phyloP scores from a whole-genome alignment of 1,284 basidiomycete genomes.

The Neotropicomus parvogracilis region DNA sequence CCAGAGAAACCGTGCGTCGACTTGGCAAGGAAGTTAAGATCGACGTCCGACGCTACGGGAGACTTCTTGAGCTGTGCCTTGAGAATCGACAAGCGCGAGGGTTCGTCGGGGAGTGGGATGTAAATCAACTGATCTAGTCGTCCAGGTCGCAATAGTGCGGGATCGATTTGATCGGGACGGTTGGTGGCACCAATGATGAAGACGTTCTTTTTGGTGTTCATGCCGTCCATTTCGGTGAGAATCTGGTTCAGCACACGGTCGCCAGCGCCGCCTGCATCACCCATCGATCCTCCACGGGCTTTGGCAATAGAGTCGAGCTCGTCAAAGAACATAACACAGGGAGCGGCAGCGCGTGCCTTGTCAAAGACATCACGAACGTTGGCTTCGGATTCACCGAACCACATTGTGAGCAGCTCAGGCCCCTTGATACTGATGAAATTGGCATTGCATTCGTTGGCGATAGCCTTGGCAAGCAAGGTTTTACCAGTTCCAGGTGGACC shows the following conservation, averaged over 20 bases:
- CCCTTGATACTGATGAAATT: constrained; percentile 98
- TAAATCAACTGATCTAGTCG: constrained; percentile 96
- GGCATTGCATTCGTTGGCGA: constrained; percentile 99
- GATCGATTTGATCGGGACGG: constrained; percentile 98
- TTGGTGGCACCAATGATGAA: constrained; percentile 99
- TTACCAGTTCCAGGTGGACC: constrained; percentile 97
- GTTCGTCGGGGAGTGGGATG: constrained; percentile 92
- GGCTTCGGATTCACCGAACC: constrained; percentile 99
- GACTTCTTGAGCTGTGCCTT: constrained; percentile 91
- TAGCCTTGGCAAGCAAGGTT: constrained; percentile 93
- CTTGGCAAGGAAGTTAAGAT: constrained; percentile 87
- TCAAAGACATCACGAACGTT: constrained; percentile 99
- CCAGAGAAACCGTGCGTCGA: constrained; percentile 98
- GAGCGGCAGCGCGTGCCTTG: constrained; percentile 97
- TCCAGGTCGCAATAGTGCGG: constrained; percentile 95
- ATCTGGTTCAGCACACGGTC: constrained; percentile 98
- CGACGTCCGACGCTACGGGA: constrained; percentile 83
- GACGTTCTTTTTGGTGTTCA: constrained; percentile 99
- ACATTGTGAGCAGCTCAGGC: constrained; percentile 97
- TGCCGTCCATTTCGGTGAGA: constrained; percentile 99
- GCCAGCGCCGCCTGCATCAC: constrained; percentile 92
- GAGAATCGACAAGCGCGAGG: constrained; percentile 88
- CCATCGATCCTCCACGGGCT: constrained; percentile 79
- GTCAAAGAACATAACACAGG: constrained; percentile 99
- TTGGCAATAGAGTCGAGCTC: constrained; percentile 99